Evolutionary conservation across 345 rosid genomes (phyloP).

Genomic region (Melaleuca alternifolia): DNA sequence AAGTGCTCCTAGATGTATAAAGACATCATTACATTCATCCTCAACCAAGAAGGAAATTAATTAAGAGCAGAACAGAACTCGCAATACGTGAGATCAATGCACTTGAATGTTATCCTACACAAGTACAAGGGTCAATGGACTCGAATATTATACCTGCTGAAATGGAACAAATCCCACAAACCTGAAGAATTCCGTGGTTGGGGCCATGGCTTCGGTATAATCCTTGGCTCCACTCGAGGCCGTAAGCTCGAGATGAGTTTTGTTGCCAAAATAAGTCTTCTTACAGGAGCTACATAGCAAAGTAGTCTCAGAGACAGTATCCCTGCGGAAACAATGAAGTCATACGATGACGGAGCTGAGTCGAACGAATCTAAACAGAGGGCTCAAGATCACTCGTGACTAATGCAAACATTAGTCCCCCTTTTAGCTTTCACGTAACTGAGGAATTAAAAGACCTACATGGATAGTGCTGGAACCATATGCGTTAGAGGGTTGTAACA

Average conservation of each 20-base stretch:
- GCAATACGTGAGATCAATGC: constrained; percentile 9
- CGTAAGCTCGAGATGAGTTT: constrained; percentile 57
- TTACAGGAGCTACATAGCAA: constrained; percentile 51
- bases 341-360: not conserved
- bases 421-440: not conserved
- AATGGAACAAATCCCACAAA: not conserved
- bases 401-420: not conserved
- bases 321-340: constrained; percentile 17
- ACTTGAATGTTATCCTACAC: not conserved
- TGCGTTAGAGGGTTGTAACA: constrained; percentile 39
- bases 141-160: not conserved
- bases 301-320: constrained; percentile 15
- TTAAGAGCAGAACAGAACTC: not conserved
- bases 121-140: not conserved
- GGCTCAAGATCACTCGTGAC: not conserved
- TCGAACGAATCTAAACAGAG: not conserved
- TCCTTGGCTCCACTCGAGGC: constrained; percentile 40
- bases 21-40: not conserved
- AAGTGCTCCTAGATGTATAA: not conserved
- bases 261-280: constrained; percentile 39
- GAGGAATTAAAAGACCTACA: constrained; percentile 21
- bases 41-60: not conserved
- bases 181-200: constrained; percentile 45
- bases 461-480: constrained; percentile 13
- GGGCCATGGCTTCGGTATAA: constrained; percentile 41